phyloP scores from a whole-genome alignment of 1,284 basidiomycete species.

The Chondrostereum purpureum region DNA sequence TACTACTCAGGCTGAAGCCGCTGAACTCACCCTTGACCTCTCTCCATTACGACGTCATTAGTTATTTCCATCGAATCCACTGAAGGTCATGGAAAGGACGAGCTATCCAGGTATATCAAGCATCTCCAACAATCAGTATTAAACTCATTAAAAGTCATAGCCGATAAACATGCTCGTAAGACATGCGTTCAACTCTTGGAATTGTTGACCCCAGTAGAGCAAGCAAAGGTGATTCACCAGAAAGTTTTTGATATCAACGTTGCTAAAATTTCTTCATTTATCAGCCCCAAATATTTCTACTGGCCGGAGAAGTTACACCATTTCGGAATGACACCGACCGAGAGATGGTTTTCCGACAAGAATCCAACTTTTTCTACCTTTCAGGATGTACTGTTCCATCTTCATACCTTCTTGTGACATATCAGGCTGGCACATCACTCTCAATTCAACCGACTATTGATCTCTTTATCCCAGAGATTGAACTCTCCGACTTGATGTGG shows the following conservation, averaged over 20 bases:
- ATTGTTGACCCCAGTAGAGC: constrained; percentile 40
- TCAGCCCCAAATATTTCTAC: constrained; percentile 60
- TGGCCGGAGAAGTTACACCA: constrained; percentile 53
- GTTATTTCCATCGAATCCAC: no score
- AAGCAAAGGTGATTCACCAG: constrained; percentile 36
- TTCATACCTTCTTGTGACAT: constrained; percentile 62
- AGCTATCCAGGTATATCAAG: no score
- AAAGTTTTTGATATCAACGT: constrained; percentile 1
- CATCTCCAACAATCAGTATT: no score
- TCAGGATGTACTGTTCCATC: constrained; percentile 72
- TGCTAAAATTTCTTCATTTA: neutral
- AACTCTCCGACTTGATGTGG: constrained; percentile 78
- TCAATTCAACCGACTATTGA: constrained; percentile 42
- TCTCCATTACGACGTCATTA: no score
- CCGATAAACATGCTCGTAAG: constrained; percentile 43
- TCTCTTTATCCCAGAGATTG: constrained; percentile 71
- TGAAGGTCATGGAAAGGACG: no score
- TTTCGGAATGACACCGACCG: constrained; percentile 87
- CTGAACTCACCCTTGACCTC: no score
- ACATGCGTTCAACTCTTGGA: constrained; percentile 43
- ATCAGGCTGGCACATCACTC: constrained; percentile 44
- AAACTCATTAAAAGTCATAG: no score
- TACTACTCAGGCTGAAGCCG: no score
- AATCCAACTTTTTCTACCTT: constrained; percentile 87
- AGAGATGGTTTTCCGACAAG: constrained; percentile 70